These are phyloP conservation scores for Lumnitzera racemosa DNA, from an alignment of 345 rosid genomes.

Conservation along the genomic window DNA sequence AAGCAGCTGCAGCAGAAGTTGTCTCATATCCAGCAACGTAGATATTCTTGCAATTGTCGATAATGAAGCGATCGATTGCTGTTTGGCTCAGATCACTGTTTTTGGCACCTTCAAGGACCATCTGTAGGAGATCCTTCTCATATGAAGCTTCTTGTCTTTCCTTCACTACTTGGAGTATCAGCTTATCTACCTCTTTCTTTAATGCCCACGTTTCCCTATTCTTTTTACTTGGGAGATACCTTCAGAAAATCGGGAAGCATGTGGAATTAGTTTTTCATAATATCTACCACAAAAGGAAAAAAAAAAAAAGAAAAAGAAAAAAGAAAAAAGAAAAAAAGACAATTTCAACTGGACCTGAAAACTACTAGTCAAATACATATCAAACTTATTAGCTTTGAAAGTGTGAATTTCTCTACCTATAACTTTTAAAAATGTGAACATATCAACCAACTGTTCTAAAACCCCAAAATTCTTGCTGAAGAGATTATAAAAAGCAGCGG, in stretches of 20 bases:
- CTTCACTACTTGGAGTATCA: conserved; percentile 24
- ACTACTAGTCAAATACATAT: no score
- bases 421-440: no score
- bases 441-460: no score
- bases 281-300: no score
- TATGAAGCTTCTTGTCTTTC: conserved; percentile 11
- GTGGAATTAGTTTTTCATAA: no score
- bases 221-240: conserved; percentile 23
- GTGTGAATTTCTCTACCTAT: no score
- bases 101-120: conserved; percentile 29
- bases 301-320: no score
- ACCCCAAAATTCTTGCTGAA: no score
- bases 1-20: conserved; percentile 28
- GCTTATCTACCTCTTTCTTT: conserved; percentile 23
- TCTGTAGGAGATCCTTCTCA: conserved; percentile 29
- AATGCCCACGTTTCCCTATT: conserved; percentile 31
- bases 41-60: conserved; percentile 46
- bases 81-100: conserved; percentile 9
- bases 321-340: no score
- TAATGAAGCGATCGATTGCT: conserved; percentile 21
- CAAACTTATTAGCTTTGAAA: no score
- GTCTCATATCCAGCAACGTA: conserved; percentile 42
- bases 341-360: no score
- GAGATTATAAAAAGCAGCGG: no score
- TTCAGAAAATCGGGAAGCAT: background rate